These are phyloP conservation scores for Colletotrichum viniferum DNA, from an alignment of 2,329 filamentous ascomycete genomes.

Conservation along the genomic window DNA sequence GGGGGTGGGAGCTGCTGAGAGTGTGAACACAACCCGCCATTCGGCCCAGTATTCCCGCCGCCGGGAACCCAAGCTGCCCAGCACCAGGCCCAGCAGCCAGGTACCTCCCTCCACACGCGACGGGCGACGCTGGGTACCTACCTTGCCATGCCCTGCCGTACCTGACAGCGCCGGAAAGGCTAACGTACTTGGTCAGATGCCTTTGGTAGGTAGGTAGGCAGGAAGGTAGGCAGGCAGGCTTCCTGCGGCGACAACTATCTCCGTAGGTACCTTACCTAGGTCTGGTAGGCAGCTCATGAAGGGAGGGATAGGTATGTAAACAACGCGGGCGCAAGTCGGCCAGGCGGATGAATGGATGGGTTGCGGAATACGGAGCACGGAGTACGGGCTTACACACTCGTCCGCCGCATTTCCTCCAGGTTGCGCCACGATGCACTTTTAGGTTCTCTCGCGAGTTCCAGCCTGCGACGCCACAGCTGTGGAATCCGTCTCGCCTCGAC, in stretches of 20 bases:
- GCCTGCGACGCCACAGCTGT: neutral
- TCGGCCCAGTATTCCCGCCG: neutral
- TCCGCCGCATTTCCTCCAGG: neutral
- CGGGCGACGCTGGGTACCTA: neutral
- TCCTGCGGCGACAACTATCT: neutral
- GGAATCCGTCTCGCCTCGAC: neutral
- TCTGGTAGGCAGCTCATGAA: neutral
- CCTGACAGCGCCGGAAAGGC: neutral
- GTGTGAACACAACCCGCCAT: neutral
- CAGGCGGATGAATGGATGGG: neutral
- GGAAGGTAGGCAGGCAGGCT: too few species aligned
- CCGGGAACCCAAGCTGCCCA: neutral
- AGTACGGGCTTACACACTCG: neutral
- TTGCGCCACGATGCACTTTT: slow-evolving; percentile 10
- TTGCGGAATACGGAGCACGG: neutral
- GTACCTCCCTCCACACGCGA: neutral
- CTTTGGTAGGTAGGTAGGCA: neutral
- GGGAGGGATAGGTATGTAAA: neutral
- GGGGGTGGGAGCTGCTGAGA: neutral
- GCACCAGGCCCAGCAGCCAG: neutral
- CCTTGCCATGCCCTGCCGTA: neutral
- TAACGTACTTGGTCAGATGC: neutral
- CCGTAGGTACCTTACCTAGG: neutral
- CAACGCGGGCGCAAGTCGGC: neutral
- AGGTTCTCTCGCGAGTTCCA: neutral